Base-by-base conservation (phyloP, 2,329 filamentous ascomycete species). In the Cordyceps militaris region DNA sequence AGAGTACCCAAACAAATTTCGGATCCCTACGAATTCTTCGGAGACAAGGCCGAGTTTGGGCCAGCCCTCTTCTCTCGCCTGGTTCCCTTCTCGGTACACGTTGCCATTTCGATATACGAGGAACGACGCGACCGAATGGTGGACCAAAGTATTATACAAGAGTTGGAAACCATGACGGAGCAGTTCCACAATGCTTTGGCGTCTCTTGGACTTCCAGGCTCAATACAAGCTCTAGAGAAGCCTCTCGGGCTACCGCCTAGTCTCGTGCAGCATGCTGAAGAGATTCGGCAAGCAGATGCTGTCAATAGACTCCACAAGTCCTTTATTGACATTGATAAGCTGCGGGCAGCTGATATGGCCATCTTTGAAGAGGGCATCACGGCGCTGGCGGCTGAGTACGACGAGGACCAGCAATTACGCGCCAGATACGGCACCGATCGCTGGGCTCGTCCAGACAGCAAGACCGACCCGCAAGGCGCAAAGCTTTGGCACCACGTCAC, bases 71-170 rank as follows among this genome's bases (percentile, higher is more conserved):
- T 99, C 69, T 84, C 89, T 2, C 94, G 93, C 65, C 80, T 99
- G 1, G 94, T 99, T 0, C 94, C 94, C 0, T 97, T 97, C 69
- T 91, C 92, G 0, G 94, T 97, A 0, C 94, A 99, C 67, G 83
- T 97, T 50, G 94, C 94, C 8, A 90, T 92, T 1, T 96, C 91
- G 49, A 96, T 97, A 34, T 99, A 99, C 67, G 91, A 91, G 57
- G 92, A 97, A 68, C 83, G 92, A 14, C 82, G 92, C 58, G 92
- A 99, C 70, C 83, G 91, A n/a, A 77, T 96, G 59, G 87, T 99
- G 44, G 96, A 94, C 67, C 88, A 90, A 63, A 89, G 84, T 52
- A 90, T 97, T 32, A 88, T 97, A 50, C 85, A 88, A 26, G 88
- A 95, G 66, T 76, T 97, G 4, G 92, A 97, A 65, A 80, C 78